Evolutionary conservation across 1,139 yeast genomes (phyloP).

Genomic region (Lodderomyces elongisporus): DNA sequence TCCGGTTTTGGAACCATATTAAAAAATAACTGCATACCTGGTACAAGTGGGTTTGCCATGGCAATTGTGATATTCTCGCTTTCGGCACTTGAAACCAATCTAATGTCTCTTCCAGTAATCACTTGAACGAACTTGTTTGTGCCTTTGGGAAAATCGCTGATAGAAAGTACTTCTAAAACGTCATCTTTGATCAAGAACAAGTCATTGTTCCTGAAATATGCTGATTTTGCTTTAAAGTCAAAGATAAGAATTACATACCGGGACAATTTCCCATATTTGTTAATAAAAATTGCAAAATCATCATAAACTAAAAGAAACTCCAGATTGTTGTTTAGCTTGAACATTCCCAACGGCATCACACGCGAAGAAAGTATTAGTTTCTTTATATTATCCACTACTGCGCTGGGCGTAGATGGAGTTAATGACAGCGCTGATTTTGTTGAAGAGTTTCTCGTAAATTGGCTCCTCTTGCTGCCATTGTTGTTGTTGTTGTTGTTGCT

Average conservation of each 20-base stretch:
- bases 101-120: conserved; percentile 63
- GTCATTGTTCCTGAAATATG: conserved; percentile 54
- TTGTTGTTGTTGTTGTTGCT: conserved; percentile 14
- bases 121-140: conserved; percentile 62
- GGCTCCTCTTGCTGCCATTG: too few species aligned
- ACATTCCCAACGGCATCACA: conserved; percentile 58
- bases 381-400: conserved; percentile 30
- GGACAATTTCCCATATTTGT: conserved; percentile 60
- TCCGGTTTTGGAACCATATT: conserved; percentile 10
- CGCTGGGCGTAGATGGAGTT: conserved; percentile 3
- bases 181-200: conserved; percentile 64
- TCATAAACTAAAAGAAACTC: conserved; percentile 65
- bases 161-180: conserved; percentile 63
- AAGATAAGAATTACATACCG: conserved; percentile 55
- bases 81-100: conserved; percentile 38
- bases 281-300: conserved; percentile 67
- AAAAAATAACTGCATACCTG: conserved; percentile 58
- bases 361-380: conserved; percentile 31
- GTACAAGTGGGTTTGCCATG: conserved; percentile 67
- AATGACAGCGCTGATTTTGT: conserved; percentile 11
- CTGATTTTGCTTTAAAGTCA: conserved; percentile 55
- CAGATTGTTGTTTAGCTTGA: conserved; percentile 48
- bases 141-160: conserved; percentile 48
- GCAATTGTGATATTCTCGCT: conserved; percentile 45
- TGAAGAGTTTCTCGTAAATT: conserved; percentile 23